phyloP scores from a whole-genome alignment of 176 grass and related monocot species.

The Chloris gayana region DNA sequence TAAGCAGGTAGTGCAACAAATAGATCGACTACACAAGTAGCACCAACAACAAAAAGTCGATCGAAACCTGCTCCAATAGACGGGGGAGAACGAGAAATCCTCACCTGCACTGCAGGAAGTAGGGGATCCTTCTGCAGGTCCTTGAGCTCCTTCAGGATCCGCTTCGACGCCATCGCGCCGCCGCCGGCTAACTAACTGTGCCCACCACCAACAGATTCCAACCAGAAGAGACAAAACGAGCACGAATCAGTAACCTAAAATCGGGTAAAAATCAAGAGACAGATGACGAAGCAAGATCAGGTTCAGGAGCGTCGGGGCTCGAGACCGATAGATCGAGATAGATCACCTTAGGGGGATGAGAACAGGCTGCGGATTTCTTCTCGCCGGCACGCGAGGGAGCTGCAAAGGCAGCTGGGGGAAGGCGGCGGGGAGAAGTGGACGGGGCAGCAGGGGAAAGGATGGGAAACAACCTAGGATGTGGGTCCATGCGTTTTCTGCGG shows the following conservation, averaged over 20 bases:
- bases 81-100: no score
- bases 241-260: background rate
- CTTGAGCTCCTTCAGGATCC: no score
- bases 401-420: background rate
- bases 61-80: no score
- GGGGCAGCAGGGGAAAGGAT: background rate
- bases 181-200: background rate
- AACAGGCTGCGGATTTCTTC: background rate
- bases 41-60: no score
- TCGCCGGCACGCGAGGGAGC: background rate
- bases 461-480: constrained; percentile 8
- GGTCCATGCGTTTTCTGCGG: background rate
- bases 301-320: background rate
- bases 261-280: background rate
- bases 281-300: background rate
- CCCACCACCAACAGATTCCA: background rate
- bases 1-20: no score
- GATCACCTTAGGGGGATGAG: background rate
- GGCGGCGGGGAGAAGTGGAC: background rate
- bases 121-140: no score
- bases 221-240: background rate
- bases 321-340: background rate
- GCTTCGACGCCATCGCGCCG: background rate
- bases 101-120: no score
- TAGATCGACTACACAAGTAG: no score